These are phyloP conservation scores for Ophiocordyceps robertsii DNA, from an alignment of 2,329 filamentous ascomycete species.

Conservation along the genomic window DNA sequence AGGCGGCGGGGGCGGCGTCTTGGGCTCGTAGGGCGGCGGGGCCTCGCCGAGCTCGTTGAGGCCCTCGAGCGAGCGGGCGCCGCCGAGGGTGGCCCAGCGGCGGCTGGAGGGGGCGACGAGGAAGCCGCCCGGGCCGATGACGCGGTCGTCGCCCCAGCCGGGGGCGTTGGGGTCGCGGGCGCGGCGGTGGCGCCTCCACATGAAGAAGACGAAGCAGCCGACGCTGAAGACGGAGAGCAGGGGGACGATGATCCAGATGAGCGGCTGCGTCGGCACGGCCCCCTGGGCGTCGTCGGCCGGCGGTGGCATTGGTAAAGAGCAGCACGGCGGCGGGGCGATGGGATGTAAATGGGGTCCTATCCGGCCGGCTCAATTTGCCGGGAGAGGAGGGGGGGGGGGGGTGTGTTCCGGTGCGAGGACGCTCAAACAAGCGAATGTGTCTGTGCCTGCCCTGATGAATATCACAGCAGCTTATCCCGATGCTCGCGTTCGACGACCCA, in stretches of 20 bases:
- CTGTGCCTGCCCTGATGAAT: no score
- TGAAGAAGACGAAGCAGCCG: slow-evolving; percentile 6
- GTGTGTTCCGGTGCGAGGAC: no score
- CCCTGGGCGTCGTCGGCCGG: slow-evolving; percentile 5
- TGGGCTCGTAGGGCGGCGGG: slow-evolving; percentile 45
- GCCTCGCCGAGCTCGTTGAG: slow-evolving; percentile 51
- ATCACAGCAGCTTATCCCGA: no score
- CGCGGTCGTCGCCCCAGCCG: slow-evolving; percentile 6
- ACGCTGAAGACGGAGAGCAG: slow-evolving; percentile 30
- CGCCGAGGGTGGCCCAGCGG: slow-evolving; percentile 12
- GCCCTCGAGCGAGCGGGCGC: slow-evolving; percentile 31
- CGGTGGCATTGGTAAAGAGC: neutral
- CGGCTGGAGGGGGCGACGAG: slow-evolving; percentile 2
- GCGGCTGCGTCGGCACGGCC: slow-evolving; percentile 31
- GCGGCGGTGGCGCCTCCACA: slow-evolving; percentile 4
- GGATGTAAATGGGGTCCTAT: no score
- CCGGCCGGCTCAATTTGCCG: no score
- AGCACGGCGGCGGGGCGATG: no score
- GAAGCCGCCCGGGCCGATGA: slow-evolving; percentile 1
- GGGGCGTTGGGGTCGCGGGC: neutral
- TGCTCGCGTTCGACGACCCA: no score
- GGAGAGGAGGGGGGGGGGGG: no score
- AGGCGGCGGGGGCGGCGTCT: slow-evolving; percentile 12
- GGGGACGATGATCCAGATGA: slow-evolving; percentile 42
- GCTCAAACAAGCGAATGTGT: no score